Base-by-base conservation (phyloP, 169 alveolate genomes). In the Eimeria necatrix region DNA sequence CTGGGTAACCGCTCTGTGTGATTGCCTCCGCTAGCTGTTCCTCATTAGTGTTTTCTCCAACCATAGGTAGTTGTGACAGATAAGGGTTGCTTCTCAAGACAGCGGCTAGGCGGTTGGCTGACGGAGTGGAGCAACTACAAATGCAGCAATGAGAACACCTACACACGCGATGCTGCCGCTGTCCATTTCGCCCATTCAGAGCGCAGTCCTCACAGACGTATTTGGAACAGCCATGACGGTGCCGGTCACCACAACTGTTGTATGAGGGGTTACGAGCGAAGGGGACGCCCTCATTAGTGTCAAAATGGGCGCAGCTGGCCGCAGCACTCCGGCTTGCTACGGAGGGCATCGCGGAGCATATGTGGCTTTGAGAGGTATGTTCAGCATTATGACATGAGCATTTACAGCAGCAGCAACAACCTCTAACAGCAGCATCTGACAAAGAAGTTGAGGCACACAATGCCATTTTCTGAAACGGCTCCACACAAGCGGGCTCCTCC, bases 371-470 rank as follows among this genome's bases (percentile, higher is more conserved):
- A 3, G 18, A 24, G 56, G 26, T 18, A n/a, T n/a, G 49, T 52
- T 18, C 22, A 26, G 26, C 26, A 22, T 81, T 24, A 51, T 81
- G 90, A 41, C 90, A 81, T 14, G 51, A 60, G 73, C 90, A 81
- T 70, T 73, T 16, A 73, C 90, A 81, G 52, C 90, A 81, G 90
- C 90, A 81, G 71, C 90, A 81, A 41, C 90, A 81, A 52, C 48
- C 73, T n/a, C 74, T 81, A 22, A 8, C 20, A 73, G 24, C 48
- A n/a, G 48, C 90, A 1, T 51, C 73, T 16, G 90, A 51, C 22
- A 56, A 0, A 22, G 74, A 41, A 52, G 24, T 81, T 7, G 46
- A 76, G 9, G 87, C 87, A 61, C 87, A 76, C 87, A 76, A 46
- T 20, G 61, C 87, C 87, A 76, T 76, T 76, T 49, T 76, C 81